These are phyloP conservation scores for Pleurostoma richardsiae DNA, from an alignment of 2,329 filamentous ascomycete genomes.

Conservation along the genomic window DNA sequence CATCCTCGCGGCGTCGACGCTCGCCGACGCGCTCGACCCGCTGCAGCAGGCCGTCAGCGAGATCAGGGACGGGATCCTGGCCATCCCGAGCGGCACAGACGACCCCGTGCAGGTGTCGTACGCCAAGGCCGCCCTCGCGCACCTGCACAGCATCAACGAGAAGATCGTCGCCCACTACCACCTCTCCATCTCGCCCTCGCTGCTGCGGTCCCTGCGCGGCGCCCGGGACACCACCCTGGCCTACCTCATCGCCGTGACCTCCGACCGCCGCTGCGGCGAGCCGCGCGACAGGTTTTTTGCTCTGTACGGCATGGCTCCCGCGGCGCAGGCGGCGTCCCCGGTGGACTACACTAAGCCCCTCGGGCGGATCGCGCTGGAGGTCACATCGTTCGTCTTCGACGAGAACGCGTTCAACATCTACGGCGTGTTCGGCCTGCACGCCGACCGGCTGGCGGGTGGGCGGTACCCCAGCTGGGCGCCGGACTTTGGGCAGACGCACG, in stretches of 20 bases:
- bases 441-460: neutral
- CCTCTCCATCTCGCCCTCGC: neutral
- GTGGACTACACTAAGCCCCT: neutral
- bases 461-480: constrained; percentile 1
- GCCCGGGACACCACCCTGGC: neutral
- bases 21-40: neutral
- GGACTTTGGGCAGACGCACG: neutral
- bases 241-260: neutral
- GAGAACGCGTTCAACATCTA: neutral
- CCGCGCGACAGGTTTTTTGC: neutral
- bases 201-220: neutral
- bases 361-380: neutral
- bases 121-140: no score
- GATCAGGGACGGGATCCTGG: neutral
- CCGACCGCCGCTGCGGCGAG: neutral
- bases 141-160: neutral
- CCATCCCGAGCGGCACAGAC: no score
- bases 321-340: neutral
- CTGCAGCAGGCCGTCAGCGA: neutral
- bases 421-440: neutral
- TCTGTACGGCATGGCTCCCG: constrained; percentile 2
- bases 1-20: neutral
- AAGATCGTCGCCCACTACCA: neutral
- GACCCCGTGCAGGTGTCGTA: no score
- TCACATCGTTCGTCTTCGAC: neutral